Evolutionary conservation across 331 rosid genomes (phyloP), one percentile per base, ranked within the genome.

Genomic region (Pyrus hybrid): DNA sequence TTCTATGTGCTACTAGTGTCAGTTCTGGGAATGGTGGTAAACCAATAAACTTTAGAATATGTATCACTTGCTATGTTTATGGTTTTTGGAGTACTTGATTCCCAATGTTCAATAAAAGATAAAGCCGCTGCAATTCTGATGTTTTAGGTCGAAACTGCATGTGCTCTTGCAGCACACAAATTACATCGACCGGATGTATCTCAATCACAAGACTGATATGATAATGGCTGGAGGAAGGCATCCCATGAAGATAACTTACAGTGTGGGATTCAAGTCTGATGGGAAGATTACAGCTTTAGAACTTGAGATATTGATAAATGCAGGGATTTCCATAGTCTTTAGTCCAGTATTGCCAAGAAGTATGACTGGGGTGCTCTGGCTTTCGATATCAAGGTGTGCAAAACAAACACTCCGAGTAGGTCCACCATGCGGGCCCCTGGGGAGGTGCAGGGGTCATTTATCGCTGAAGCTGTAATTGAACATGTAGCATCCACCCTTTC

Each of bases 201-300:
- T 87, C 13, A 85, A 88, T 83, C 91, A 97, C 66, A 91, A 90
- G 87, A 86, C 92, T n/a, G n/a, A n/a, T n/a, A n/a, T n/a, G n/a
- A n/a, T n/a, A n/a, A n/a, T n/a, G n/a, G n/a, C n/a, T n/a, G 98
- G 97, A 79, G 98, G 98, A 80, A 86, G 98, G 83, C 98, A 94
- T 86, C 96, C 98, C 43, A 85, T 94, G 94, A 91, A 88, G 82
- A 85, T 94, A 76, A 91, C 85, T 47, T 94, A 91, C 76, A 86
- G 76, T 72, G 97, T 91, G 33, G 93, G 98, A 73, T 94, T 91
- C 80, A 94, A 85, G 85, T 83, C 86, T 51, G 85, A 84, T 68
- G 98, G 98, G 67, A 94, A 91, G 82, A 87, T 94, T 73, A 94
- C 98, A 47, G 97, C 92, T 60, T 75, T 91, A 73, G 76, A 94